Evolutionary conservation across 768 basidiomycete species (phyloP), one percentile per base, ranked within the genome.

Genomic region (Collybiopsis confluens): DNA sequence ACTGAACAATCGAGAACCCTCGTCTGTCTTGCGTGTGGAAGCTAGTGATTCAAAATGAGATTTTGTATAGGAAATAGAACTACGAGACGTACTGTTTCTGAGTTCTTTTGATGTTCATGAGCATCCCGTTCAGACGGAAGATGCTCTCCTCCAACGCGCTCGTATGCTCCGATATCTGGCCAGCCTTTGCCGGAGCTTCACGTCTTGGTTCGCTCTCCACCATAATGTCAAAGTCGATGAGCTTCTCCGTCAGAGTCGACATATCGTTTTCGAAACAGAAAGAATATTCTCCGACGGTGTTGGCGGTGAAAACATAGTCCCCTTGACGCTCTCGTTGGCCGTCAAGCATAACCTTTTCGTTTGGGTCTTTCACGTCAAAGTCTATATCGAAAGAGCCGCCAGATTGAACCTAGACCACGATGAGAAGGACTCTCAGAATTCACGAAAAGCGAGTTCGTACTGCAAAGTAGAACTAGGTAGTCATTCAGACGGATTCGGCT

Each of bases 221-320:
- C 93, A 98, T 95, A 70, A 99, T 98, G 69, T 92, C 89, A 66
- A 93, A 90, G 71, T 93, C 91, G 62, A 99, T 81, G 44, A 98
- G 81, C 70, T 98, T 98, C 72, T 93, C 92, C 11, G 91, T 89
- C 59, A 97, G 78, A 3, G 92, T 91, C 23, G 88, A 90, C 79
- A 96, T 96, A 74, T 98, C 95, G 68, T 99, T 99, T 66, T 93
- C 90, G 68, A 98, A 97, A 74, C 96, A 98, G 76, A 99, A 98
- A 4, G 95, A 68, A 65, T 92, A 93, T 79, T 93, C 91, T 61
- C 91, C 91, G 67, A 86, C 79, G 18, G 81, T 81, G 71, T 97
- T 96, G 18, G 93, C 97, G 3, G 97, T 98, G 57, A 98, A 80
- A 52, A 99, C 92, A 63, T 88, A 98, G 82, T 99, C 97, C 30